Conservation (phyloP, 2,329 filamentous ascomycete species). For the Ilyonectria destructans region DNA sequence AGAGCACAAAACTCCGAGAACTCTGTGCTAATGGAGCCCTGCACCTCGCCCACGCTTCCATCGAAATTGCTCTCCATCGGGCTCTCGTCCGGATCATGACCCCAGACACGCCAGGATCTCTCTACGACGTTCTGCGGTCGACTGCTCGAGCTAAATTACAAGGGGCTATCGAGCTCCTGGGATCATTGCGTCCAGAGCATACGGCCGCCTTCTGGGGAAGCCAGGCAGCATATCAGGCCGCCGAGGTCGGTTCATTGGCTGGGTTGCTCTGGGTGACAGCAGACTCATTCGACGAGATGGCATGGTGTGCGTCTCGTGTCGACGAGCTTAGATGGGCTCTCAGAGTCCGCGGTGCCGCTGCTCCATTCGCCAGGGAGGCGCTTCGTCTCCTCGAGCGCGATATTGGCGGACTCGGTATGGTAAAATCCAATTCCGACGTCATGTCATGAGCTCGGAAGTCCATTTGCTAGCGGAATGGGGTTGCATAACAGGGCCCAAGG, state of each 20-base stretch:
- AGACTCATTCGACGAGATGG: constrained; percentile 56
- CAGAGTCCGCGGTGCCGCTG: constrained; percentile 58
- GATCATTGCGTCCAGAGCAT: constrained; percentile 61
- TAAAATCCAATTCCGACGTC: constrained; percentile 39
- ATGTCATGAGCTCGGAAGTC: constrained; percentile 21
- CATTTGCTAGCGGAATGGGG: constrained; percentile 2
- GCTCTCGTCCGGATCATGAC: constrained; percentile 64
- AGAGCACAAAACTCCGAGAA: constrained; percentile 59
- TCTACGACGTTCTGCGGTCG: constrained; percentile 54
- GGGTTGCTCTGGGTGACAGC: constrained; percentile 61
- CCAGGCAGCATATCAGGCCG: constrained; percentile 61
- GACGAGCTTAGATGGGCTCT: constrained; percentile 61
- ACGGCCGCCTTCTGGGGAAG: constrained; percentile 65
- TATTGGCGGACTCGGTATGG: constrained; percentile 50
- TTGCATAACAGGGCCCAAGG: background rate
- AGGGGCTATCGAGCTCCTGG: constrained; percentile 59
- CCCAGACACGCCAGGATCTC: constrained; percentile 48
- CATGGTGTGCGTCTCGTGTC: constrained; percentile 57
- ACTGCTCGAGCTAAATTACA: constrained; percentile 60
- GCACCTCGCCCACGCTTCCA: constrained; percentile 67
- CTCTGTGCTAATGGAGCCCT: constrained; percentile 62
- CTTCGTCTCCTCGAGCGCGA: constrained; percentile 58
- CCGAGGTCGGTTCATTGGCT: constrained; percentile 60
- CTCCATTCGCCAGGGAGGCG: constrained; percentile 58
- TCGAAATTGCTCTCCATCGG: constrained; percentile 67